phyloP scores from a whole-genome alignment of 2,329 filamentous ascomycete species.

The Nigrograna mackinnonii region DNA sequence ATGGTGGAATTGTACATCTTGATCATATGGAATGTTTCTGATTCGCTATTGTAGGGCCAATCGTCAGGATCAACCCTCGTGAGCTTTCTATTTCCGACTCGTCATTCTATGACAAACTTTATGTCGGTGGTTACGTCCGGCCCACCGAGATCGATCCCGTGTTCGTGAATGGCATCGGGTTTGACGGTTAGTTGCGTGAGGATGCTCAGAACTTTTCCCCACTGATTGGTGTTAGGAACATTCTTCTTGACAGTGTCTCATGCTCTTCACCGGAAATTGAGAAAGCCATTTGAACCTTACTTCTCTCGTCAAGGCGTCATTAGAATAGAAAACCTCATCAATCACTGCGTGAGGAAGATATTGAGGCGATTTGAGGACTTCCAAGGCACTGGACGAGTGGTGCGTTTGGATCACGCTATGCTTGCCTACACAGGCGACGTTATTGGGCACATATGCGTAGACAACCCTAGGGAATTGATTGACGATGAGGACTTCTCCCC shows the following conservation, averaged over 20 bases:
- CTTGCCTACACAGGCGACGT: slow-evolving; percentile 29
- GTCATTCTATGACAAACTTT: slow-evolving; percentile 25
- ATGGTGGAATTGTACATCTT: slow-evolving; percentile 20
- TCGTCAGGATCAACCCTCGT: slow-evolving; percentile 29
- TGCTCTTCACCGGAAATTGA: slow-evolving; percentile 24
- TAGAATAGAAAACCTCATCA: slow-evolving; percentile 19
- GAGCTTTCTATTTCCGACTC: slow-evolving; percentile 29
- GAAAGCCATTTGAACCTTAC: slow-evolving; percentile 28
- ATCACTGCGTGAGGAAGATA: slow-evolving; percentile 13
- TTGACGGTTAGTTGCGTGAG: slow-evolving; percentile 19
- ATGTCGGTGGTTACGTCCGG: slow-evolving; percentile 17
- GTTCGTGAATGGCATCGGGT: slow-evolving; percentile 19
- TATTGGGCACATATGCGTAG: slow-evolving; percentile 21
- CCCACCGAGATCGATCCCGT: slow-evolving; percentile 18
- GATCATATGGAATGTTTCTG: not conserved
- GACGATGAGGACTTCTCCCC: slow-evolving; percentile 13
- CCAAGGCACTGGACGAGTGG: slow-evolving; percentile 8
- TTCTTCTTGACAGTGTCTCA: slow-evolving; percentile 19
- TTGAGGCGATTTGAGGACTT: slow-evolving; percentile 9
- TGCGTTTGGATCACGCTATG: slow-evolving; percentile 20
- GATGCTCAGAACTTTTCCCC: not conserved
- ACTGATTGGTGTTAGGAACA: not conserved
- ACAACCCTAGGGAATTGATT: slow-evolving; percentile 10
- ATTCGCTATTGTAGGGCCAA: slow-evolving; percentile 22
- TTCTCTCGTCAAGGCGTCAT: slow-evolving; percentile 26